phyloP scores from a whole-genome alignment of 1,284 basidiomycete genomes.

The Cystobasidium slooffiae region DNA sequence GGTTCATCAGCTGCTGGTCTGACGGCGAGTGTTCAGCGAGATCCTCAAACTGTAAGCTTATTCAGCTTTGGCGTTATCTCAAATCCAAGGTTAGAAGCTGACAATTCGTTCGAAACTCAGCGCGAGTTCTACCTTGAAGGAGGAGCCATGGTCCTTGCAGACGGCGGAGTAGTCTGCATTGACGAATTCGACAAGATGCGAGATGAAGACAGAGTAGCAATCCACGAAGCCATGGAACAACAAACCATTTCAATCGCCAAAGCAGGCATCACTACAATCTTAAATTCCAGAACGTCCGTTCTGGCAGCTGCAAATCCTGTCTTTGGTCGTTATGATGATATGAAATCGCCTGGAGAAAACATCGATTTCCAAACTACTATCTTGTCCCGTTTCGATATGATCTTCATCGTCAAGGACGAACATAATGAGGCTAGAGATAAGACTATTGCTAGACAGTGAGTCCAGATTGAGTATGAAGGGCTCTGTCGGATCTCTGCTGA shows the following conservation, averaged over 20 bases:
- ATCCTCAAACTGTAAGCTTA: constrained; percentile 59
- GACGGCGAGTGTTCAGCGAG: constrained; percentile 95
- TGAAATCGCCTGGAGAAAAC: constrained; percentile 96
- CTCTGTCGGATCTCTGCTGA: not conserved
- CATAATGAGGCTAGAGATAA: constrained; percentile 93
- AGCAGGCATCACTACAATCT: constrained; percentile 96
- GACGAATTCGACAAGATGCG: constrained; percentile 99
- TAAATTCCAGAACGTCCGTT: constrained; percentile 95
- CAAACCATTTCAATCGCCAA: constrained; percentile 99
- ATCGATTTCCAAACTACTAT: constrained; percentile 99
- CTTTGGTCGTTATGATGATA: constrained; percentile 97
- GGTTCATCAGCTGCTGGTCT: constrained; percentile 97
- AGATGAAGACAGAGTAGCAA: constrained; percentile 97
- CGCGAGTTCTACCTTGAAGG: constrained; percentile 99
- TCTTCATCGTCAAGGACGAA: constrained; percentile 98
- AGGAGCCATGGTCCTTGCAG: constrained; percentile 98
- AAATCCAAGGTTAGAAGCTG: too few species aligned
- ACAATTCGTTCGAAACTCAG: too few species aligned
- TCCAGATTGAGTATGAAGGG: constrained; percentile 68
- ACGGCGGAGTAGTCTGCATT: constrained; percentile 98
- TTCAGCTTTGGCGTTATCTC: too few species aligned
- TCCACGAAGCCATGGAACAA: constrained; percentile 99
- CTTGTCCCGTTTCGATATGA: constrained; percentile 98
- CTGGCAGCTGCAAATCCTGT: constrained; percentile 98
- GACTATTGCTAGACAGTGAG: constrained; percentile 41